Evolutionary conservation across 495 filamentous ascomycete genomes (phyloP).

Genomic region (Amphirosellinia nigrospora): DNA sequence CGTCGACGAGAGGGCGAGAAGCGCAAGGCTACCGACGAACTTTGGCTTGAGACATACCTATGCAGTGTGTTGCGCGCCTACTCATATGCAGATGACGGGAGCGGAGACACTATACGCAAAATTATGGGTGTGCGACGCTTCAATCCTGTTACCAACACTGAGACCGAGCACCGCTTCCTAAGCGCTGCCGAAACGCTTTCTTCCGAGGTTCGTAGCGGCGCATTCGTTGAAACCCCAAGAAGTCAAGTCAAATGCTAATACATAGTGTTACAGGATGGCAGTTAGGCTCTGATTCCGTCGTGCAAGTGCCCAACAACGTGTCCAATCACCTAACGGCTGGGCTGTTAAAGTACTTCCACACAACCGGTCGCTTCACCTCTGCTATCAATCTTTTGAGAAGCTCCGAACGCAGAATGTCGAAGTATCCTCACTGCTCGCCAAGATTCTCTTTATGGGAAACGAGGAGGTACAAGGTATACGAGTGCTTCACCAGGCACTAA

Average conservation of each 20-base stretch:
- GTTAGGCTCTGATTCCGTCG: slow-evolving; percentile 94
- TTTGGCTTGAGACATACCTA: slow-evolving; percentile 97
- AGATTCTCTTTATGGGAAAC: slow-evolving; percentile 88
- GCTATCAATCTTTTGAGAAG: slow-evolving; percentile 97
- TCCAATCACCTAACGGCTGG: slow-evolving; percentile 95
- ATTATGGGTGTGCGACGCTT: slow-evolving; percentile 94
- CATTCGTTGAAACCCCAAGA: background rate
- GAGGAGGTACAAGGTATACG: slow-evolving; percentile 95
- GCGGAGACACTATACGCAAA: slow-evolving; percentile 87
- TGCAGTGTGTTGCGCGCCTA: slow-evolving; percentile 93
- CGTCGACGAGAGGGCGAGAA: slow-evolving; percentile 96
- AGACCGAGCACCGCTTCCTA: slow-evolving; percentile 95
- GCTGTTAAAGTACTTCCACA: slow-evolving; percentile 94
- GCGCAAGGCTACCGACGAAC: slow-evolving; percentile 83
- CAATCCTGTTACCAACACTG: slow-evolving; percentile 96
- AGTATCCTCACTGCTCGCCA: slow-evolving; percentile 88
- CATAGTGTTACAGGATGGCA: slow-evolving; percentile 72
- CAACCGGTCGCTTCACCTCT: slow-evolving; percentile 91
- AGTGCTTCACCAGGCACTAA: slow-evolving; percentile 83
- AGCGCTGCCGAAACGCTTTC: slow-evolving; percentile 91
- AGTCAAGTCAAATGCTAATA: slow-evolving; percentile 14
- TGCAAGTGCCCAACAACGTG: slow-evolving; percentile 95
- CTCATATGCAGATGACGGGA: slow-evolving; percentile 93
- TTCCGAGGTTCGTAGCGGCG: slow-evolving; percentile 73
- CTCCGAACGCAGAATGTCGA: slow-evolving; percentile 88